Percentiles rank a stretch among this genome's conserved stretches.
Conservation (phyloP, 108 stramenopile species). For the Cyclotella kingstonii region DNA sequence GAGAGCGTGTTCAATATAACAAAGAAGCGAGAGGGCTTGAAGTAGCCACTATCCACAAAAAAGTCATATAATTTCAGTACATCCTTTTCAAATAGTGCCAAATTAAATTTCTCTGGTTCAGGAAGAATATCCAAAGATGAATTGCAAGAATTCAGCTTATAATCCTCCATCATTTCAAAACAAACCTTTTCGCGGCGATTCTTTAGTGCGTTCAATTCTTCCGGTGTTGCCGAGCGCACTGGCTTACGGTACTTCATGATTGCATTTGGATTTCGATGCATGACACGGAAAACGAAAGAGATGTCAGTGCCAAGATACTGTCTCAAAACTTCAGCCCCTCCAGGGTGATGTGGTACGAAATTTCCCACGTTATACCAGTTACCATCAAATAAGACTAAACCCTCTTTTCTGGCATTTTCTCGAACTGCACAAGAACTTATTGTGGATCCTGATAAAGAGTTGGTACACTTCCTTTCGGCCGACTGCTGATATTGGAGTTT, state of each 20-base stretch:
- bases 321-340: conserved; percentile 14
- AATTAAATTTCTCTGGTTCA: conserved; percentile 1
- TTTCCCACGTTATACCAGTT: conserved; percentile 26
- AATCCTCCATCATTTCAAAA: conserved; percentile 26
- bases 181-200: conserved; percentile 9
- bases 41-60: conserved; percentile 18
- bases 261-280: conserved; percentile 20
- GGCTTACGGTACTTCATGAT: conserved; percentile 32
- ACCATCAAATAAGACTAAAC: conserved; percentile 16
- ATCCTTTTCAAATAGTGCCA: conserved; percentile 25
- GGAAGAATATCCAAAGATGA: neutral
- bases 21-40: conserved; percentile 13
- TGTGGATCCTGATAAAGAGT: neutral
- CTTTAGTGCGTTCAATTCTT: conserved; percentile 10
- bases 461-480: neutral
- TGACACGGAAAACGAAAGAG: conserved; percentile 18
- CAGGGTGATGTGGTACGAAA: conserved; percentile 29
- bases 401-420: conserved; percentile 18
- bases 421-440: conserved; percentile 6
- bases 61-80: conserved; percentile 7
- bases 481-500: neutral
- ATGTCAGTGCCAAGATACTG: conserved; percentile 29
- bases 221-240: conserved; percentile 8
- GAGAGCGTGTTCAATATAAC: conserved; percentile 13
- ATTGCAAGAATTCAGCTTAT: neutral